Evolutionary conservation across 768 basidiomycete species (phyloP), one percentile per base, ranked within the genome.

Genomic region (Crucibulum laeve): DNA sequence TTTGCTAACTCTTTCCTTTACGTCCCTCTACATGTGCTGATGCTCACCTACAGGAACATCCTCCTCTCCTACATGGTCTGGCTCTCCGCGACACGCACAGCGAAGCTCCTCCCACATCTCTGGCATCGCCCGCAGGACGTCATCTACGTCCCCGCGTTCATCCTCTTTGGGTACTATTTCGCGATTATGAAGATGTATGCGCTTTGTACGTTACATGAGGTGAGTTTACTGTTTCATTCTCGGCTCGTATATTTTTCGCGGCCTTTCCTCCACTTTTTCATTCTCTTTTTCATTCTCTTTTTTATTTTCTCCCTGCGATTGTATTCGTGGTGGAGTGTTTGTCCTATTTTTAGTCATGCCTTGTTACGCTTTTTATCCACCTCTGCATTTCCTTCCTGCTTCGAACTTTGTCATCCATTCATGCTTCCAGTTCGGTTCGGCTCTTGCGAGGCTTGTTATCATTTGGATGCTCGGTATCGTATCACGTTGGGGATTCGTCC

Each of bases 131-230:
- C 88, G 0, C 72, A 78, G 50, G 82, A 91, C 51, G 74, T 90
- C 53, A 78, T 91, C 50, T 79, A 86, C 57, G 86, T 91, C 4
- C 87, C 87, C n/a, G 86, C 84, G 13, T 90, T 87, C 64, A 87
- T 88, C 56, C 59, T 84, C 4, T 94, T 95, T 59, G 91, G 91
- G 19, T 95, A 95, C 60, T 94, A 94, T 67, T 95, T 95, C 57
- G 84, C 91, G 14, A 68, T 95, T 54, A 95, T 97, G 91, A 95
- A 94, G 67, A 51, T 95, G 35, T 95, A 95, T 62, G 91, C 91
- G 24, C 70, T 93, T 34, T 83, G 81, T 59, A 95, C 91, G 41
- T 73, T 94, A 44, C 92, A 95, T 66, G 90, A 94, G 74, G 84
- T 84, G 42, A n/a, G 76, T 51, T 15, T 40, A 44, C 30, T n/a